Percentiles rank a stretch among this genome's conserved stretches.
Evolutionary conservation across 73 alveolate species (phyloP).

Genomic region (Breviolum minutum): DNA sequence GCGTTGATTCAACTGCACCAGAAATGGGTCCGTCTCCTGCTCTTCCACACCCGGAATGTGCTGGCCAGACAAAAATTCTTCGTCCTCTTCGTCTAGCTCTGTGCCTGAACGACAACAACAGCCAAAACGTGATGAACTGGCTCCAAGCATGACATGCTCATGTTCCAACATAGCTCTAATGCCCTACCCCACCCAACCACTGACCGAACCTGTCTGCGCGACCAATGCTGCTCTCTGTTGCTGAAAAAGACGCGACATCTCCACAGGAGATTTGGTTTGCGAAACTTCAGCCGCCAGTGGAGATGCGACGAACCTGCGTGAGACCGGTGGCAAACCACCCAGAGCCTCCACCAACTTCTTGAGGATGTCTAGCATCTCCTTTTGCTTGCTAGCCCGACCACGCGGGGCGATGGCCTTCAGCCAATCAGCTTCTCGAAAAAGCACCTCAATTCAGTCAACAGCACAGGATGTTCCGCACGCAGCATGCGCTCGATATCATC

Average conservation of each 20-base stretch:
- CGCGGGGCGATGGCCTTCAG: neutral
- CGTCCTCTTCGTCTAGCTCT: neutral
- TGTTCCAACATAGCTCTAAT: too few relatives aligned
- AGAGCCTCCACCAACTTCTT: neutral
- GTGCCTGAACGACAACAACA: too few relatives aligned
- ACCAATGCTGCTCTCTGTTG: too few relatives aligned
- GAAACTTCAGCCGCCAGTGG: too few relatives aligned
- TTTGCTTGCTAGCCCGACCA: neutral
- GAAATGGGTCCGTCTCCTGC: neutral
- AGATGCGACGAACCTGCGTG: too few relatives aligned
- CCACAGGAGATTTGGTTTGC: too few relatives aligned
- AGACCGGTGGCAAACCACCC: neutral
- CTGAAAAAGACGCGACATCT: too few relatives aligned
- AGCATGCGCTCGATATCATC: slow-evolving; percentile 1
- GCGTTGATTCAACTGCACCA: neutral
- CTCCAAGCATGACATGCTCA: too few relatives aligned
- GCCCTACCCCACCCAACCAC: too few relatives aligned
- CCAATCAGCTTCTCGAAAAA: neutral
- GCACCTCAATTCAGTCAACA: neutral
- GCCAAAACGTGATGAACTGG: too few relatives aligned
- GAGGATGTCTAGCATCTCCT: neutral
- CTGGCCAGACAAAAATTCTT: neutral
- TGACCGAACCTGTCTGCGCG: too few relatives aligned
- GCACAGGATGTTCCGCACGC: neutral
- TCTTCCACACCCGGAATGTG: neutral